Conservation (phyloP, 192 early-diverging fungal species). For the Coemansia sp. region DNA sequence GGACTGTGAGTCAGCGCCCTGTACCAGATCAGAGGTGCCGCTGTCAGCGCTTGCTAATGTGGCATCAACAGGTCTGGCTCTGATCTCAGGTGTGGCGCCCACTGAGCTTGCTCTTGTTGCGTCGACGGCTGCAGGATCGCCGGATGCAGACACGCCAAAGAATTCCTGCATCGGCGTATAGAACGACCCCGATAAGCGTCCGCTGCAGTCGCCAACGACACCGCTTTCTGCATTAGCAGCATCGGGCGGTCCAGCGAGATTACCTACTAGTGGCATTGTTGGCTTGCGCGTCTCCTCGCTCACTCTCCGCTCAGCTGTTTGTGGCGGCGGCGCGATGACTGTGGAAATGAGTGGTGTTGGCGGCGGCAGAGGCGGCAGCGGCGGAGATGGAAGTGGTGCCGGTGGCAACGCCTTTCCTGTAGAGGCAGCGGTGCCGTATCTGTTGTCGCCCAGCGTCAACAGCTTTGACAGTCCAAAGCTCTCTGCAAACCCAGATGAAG, state of each 20-base stretch:
- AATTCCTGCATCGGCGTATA: slow-evolving; percentile 49
- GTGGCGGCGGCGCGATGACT: slow-evolving; percentile 4
- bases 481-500: slow-evolving; percentile 46
- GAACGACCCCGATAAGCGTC: slow-evolving; percentile 9
- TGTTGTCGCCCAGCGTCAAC: slow-evolving; percentile 31
- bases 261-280: neutral
- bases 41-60: neutral
- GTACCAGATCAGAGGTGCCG: slow-evolving; percentile 6
- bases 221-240: neutral
- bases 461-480: slow-evolving; percentile 43
- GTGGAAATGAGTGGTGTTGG: neutral
- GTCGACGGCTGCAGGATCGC: slow-evolving; percentile 1
- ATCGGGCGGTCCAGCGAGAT: neutral
- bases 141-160: slow-evolving; percentile 26
- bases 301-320: neutral
- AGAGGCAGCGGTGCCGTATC: slow-evolving; percentile 21
- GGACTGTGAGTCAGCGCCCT: slow-evolving; percentile 26
- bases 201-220: neutral
- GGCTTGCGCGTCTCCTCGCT: neutral
- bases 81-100: slow-evolving; percentile 9
- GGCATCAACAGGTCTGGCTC: neutral
- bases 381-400: slow-evolving; percentile 15
- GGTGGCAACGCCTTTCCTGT: slow-evolving; percentile 43
- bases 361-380: slow-evolving; percentile 5
- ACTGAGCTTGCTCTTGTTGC: neutral